Conservation (phyloP, 352 stramenopile genomes). For the Phytophthora niederhauseri region DNA sequence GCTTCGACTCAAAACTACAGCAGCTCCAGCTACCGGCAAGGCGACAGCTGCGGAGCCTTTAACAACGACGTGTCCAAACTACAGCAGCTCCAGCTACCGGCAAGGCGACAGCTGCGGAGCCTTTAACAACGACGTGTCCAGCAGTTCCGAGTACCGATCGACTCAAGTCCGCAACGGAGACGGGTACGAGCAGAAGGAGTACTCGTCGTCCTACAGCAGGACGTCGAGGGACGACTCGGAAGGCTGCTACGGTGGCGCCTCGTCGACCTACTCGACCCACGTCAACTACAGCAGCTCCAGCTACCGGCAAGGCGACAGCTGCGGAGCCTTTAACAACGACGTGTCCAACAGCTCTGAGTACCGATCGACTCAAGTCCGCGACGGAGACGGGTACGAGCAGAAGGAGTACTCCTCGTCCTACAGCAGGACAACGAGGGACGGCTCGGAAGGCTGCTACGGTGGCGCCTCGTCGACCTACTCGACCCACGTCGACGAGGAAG, state of each 20-base stretch:
- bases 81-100: neutral
- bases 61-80: neutral
- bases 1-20: neutral
- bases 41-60: neutral
- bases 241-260: neutral
- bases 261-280: slow-evolving; percentile 4
- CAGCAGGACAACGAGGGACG: slow-evolving; percentile 1
- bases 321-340: neutral
- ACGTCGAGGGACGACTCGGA: slow-evolving; percentile 7
- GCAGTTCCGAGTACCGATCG: neutral
- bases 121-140: neutral
- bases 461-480: slow-evolving; percentile 1
- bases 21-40: neutral
- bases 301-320: neutral
- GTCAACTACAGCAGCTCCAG: slow-evolving; percentile 6
- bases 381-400: neutral
- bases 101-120: neutral
- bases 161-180: neutral
- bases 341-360: neutral
- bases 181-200: neutral
- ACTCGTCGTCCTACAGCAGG: neutral
- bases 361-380: neutral
- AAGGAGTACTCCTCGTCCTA: neutral
- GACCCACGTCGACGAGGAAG: neutral
- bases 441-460: neutral